These are phyloP conservation scores for Blastocystis sp. DNA, from an alignment of 352 stramenopile genomes.

Conservation along the genomic window DNA sequence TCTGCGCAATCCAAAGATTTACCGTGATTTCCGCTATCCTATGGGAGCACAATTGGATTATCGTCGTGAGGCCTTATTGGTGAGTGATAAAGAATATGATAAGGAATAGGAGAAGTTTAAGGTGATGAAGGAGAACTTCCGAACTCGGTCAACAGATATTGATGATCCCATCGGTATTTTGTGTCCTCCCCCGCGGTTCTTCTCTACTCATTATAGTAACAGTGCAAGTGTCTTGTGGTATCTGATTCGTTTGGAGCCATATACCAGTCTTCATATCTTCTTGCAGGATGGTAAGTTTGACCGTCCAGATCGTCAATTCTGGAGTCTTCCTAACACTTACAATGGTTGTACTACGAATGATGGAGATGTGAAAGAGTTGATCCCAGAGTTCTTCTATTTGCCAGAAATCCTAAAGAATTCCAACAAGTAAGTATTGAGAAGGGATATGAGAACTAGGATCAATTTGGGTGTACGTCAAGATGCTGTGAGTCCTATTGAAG, in stretches of 20 bases:
- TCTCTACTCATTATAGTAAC: slow-evolving; percentile 92
- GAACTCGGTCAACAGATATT: background rate
- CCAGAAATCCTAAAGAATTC: slow-evolving; percentile 79
- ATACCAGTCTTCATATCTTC: slow-evolving; percentile 64
- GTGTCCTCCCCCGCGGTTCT: slow-evolving; percentile 85
- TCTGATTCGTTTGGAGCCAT: slow-evolving; percentile 83
- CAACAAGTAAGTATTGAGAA: slow-evolving; percentile 70
- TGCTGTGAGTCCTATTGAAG: slow-evolving; percentile 74
- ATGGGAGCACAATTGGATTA: slow-evolving; percentile 87
- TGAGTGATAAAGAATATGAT: slow-evolving; percentile 67
- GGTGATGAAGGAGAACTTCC: slow-evolving; percentile 54
- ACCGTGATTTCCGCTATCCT: slow-evolving; percentile 89
- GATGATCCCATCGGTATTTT: slow-evolving; percentile 50
- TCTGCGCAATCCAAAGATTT: slow-evolving; percentile 80
- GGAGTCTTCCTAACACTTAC: slow-evolving; percentile 71
- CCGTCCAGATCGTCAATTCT: slow-evolving; percentile 71
- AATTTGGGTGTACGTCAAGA: slow-evolving; percentile 76
- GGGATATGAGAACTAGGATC: slow-evolving; percentile 65
- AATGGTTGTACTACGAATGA: slow-evolving; percentile 69
- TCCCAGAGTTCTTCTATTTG: slow-evolving; percentile 75
- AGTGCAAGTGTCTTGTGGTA: slow-evolving; percentile 94
- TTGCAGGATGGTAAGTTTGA: slow-evolving; percentile 71
- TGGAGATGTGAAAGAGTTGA: slow-evolving; percentile 74
- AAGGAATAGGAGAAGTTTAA: slow-evolving; percentile 46
- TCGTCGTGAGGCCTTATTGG: slow-evolving; percentile 81